A percentile compares a stretch with the other conserved stretches of the same genome.
These are phyloP conservation scores for Bolboschoenus planiculmis DNA, from an alignment of 176 grass and related monocot genomes.

Conservation along the genomic window DNA sequence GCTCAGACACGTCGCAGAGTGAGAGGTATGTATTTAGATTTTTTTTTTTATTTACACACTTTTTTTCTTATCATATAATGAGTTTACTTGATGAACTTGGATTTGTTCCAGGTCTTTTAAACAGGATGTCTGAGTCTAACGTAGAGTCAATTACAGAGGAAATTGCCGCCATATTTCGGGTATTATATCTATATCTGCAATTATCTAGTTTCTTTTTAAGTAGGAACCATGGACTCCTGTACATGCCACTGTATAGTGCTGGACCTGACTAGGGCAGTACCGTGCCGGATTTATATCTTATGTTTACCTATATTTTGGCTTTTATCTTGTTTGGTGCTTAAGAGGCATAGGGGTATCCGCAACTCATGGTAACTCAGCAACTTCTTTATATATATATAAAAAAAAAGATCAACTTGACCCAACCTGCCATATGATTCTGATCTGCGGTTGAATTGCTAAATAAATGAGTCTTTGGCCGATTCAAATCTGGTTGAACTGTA, in stretches of 20 bases:
- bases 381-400: not conserved
- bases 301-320: not conserved
- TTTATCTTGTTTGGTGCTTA: not conserved
- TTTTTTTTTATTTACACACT: too few species aligned
- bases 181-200: slow-evolving; percentile 30
- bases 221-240: not conserved
- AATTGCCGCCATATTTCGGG: slow-evolving; percentile 58
- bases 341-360: not conserved
- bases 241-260: not conserved
- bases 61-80: not conserved
- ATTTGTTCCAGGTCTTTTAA: slow-evolving; percentile 62
- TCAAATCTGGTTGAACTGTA: not conserved
- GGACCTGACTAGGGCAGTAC: not conserved
- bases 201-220: not conserved
- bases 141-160: slow-evolving; percentile 87
- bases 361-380: not conserved
- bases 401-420: not conserved
- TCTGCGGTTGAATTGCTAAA: not conserved
- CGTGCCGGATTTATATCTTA: not conserved
- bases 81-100: slow-evolving; percentile 15
- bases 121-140: slow-evolving; percentile 69
- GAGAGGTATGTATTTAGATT: slow-evolving; percentile 43
- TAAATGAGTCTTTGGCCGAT: not conserved
- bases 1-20: slow-evolving; percentile 47
- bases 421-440: not conserved